Percentiles rank a stretch among this genome's conserved stretches.
phyloP scores from a whole-genome alignment of 345 rosid genomes.

The Aquilaria yunnanensis region DNA sequence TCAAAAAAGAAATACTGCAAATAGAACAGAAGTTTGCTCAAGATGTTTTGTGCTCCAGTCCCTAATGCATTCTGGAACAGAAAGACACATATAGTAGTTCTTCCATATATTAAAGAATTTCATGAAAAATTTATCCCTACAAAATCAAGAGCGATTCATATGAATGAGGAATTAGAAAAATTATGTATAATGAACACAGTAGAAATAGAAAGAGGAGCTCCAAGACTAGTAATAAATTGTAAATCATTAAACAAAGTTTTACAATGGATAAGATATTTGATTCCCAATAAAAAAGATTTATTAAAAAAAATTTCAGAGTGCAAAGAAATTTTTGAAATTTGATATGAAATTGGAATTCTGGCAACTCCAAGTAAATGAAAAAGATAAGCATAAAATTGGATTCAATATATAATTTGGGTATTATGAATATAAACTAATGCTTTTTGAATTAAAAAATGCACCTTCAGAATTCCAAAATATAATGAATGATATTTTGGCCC shows the following conservation, averaged over 20 bases:
- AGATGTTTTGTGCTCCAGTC: background rate
- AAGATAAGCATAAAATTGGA: background rate
- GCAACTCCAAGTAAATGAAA: background rate
- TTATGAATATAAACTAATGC: too few relatives aligned
- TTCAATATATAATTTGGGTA: background rate
- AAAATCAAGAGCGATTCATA: too few relatives aligned
- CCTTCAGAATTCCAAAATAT: too few relatives aligned
- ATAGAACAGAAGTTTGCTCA: background rate
- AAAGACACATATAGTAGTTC: too few relatives aligned
- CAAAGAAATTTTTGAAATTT: background rate
- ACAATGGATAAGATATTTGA: background rate
- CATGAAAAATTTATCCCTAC: too few relatives aligned
- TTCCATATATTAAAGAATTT: too few relatives aligned
- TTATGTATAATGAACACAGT: too few relatives aligned
- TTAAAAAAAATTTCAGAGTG: background rate
- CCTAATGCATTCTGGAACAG: too few relatives aligned
- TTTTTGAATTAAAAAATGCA: too few relatives aligned
- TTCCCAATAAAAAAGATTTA: too few relatives aligned
- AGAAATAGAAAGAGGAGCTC: background rate
- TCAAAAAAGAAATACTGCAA: background rate
- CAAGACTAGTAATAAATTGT: background rate
- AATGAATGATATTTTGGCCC: too few relatives aligned
- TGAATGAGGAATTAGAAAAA: too few relatives aligned
- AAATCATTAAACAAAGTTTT: background rate
- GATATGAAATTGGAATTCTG: background rate